Evolutionary conservation across 805 yeast species (phyloP).

Genomic region (Saccharomycopsis fermentans): DNA sequence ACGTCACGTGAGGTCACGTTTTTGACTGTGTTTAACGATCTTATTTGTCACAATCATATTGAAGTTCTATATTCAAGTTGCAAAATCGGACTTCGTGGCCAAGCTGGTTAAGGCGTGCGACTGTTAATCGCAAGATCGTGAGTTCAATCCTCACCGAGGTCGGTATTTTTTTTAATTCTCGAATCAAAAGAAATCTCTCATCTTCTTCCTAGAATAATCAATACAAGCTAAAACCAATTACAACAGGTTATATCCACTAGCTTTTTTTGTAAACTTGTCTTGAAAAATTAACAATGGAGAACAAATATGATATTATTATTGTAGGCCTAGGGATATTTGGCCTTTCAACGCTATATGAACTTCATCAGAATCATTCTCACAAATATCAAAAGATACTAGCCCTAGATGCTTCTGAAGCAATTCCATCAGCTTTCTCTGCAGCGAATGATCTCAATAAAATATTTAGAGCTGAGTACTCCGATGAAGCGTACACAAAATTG

Average conservation of each 20-base stretch:
- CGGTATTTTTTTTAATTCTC: slow-evolving; percentile 24
- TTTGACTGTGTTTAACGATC: no score
- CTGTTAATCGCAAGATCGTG: slow-evolving; percentile 58
- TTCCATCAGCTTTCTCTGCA: slow-evolving; percentile 39
- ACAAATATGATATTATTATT: slow-evolving; percentile 11
- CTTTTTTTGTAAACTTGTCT: no score
- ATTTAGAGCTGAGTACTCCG: slow-evolving; percentile 38
- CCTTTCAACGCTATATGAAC: slow-evolving; percentile 33
- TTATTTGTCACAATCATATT: no score
- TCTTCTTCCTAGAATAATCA: no score
- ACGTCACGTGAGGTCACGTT: no score
- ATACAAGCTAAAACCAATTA: no score
- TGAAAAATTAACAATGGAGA: background rate
- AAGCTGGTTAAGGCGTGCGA: slow-evolving; percentile 55
- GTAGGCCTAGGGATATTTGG: slow-evolving; percentile 40
- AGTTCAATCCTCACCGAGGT: slow-evolving; percentile 53
- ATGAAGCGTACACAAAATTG: slow-evolving; percentile 31
- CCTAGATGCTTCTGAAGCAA: slow-evolving; percentile 29
- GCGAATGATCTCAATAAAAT: slow-evolving; percentile 41
- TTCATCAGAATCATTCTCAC: slow-evolving; percentile 24
- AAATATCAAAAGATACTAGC: slow-evolving; percentile 24
- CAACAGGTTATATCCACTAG: no score
- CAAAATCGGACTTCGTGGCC: slow-evolving; percentile 38
- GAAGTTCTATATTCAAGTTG: no score
- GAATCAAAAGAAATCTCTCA: no score